Percentiles rank a stretch among this genome's conserved stretches.
phyloP scores from a whole-genome alignment of 306 rosid genomes.

The Quercus variabilis region DNA sequence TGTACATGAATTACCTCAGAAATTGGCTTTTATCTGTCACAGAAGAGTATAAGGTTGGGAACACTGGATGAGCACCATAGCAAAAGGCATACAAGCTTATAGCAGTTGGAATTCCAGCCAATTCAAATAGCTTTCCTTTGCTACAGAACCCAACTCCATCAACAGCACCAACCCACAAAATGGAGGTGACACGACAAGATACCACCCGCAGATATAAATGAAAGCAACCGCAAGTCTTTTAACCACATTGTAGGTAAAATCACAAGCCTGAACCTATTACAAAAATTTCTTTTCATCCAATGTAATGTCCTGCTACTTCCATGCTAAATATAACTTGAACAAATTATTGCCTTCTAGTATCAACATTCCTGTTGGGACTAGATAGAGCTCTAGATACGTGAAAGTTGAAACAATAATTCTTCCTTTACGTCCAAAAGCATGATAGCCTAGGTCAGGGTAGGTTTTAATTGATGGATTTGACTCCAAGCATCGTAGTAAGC shows the following conservation, averaged over 20 bases:
- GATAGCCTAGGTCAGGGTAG: background rate
- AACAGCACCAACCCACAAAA: slow-evolving; percentile 8
- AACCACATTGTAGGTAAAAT: slow-evolving; percentile 11
- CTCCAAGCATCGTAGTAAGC: slow-evolving; percentile 1
- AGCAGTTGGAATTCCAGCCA: slow-evolving; percentile 1
- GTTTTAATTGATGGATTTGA: slow-evolving; percentile 15
- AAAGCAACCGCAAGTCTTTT: slow-evolving; percentile 9
- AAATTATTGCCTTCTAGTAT: slow-evolving; percentile 15
- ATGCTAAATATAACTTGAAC: background rate
- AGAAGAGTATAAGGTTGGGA: slow-evolving; percentile 1
- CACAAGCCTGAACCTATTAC: background rate
- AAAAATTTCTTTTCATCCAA: background rate
- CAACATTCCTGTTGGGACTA: slow-evolving; percentile 11
- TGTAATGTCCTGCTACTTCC: background rate
- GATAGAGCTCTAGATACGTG: slow-evolving; percentile 1
- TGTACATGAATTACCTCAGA: background rate
- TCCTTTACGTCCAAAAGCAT: slow-evolving; percentile 13
- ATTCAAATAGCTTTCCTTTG: slow-evolving; percentile 2
- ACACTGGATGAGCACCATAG: slow-evolving; percentile 5
- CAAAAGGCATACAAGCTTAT: slow-evolving; percentile 12
- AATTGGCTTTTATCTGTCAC: slow-evolving; percentile 6
- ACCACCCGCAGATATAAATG: slow-evolving; percentile 7
- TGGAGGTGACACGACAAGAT: background rate
- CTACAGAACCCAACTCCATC: slow-evolving; percentile 7
- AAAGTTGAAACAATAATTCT: background rate